Conservation (phyloP, 1,284 basidiomycete genomes). For the Papiliotrema fonsecae region DNA sequence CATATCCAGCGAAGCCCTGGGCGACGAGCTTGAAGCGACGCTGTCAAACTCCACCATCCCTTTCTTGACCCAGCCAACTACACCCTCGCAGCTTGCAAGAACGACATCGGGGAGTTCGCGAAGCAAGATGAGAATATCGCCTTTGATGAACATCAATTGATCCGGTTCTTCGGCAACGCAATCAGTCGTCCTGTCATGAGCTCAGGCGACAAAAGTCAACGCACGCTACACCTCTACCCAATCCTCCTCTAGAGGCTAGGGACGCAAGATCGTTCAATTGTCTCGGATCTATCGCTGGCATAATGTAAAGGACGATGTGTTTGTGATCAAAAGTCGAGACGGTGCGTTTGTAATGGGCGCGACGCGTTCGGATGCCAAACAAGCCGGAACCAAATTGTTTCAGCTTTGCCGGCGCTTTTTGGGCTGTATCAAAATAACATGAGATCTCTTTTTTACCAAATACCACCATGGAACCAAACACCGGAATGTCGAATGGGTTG, state of each 20-base stretch:
- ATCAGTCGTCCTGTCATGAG: constrained; percentile 49
- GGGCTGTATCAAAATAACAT: background rate
- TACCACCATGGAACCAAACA: background rate
- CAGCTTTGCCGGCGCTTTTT: background rate
- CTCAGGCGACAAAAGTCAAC: constrained; percentile 8
- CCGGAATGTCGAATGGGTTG: constrained; percentile 17
- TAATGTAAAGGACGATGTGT: constrained; percentile 2
- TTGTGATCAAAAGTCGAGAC: background rate
- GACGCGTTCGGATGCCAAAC: too few relatives aligned
- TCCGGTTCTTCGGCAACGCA: constrained; percentile 70
- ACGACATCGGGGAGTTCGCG: constrained; percentile 58
- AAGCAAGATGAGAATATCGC: constrained; percentile 74
- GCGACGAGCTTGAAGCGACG: constrained; percentile 7
- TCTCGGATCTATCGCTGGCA: constrained; percentile 30
- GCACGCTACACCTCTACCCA: constrained; percentile 39
- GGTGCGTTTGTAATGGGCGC: too few relatives aligned
- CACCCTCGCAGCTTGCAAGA: constrained; percentile 82
- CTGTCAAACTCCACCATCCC: constrained; percentile 59
- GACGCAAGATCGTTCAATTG: constrained; percentile 37
- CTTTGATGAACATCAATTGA: constrained; percentile 84
- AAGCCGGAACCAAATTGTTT: constrained; percentile 3
- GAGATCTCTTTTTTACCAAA: background rate
- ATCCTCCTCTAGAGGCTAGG: constrained; percentile 34
- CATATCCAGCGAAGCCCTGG: background rate
- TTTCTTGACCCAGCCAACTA: constrained; percentile 74